A percentile compares a stretch with the other conserved stretches of the same genome.
Conservation (phyloP, 1,284 basidiomycete genomes). For the Peniophora sp. region DNA sequence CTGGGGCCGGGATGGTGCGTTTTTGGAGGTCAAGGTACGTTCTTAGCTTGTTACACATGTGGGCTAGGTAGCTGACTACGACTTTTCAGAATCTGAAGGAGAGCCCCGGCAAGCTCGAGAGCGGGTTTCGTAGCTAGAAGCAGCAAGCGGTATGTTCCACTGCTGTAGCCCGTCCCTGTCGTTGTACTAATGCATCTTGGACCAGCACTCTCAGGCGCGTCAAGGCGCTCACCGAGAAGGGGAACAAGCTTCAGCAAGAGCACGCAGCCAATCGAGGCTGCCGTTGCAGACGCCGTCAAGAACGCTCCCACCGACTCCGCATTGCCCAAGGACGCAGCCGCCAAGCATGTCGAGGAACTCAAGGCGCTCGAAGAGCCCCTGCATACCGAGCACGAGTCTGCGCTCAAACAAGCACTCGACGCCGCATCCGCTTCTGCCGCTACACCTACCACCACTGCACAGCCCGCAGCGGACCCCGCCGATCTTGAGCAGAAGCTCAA, state of each 20-base stretch:
- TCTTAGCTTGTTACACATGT: neutral
- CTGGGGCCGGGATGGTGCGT: conserved; percentile 49
- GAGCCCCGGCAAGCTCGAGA: conserved; percentile 36
- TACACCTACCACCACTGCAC: conserved; percentile 40
- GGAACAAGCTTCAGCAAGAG: conserved; percentile 23
- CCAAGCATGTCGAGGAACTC: conserved; percentile 54
- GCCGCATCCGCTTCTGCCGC: conserved; percentile 23
- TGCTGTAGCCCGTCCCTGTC: neutral
- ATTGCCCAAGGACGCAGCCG: conserved; percentile 30
- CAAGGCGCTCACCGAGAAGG: conserved; percentile 17
- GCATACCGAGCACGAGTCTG: conserved; percentile 42
- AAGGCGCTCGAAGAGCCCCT: conserved; percentile 45
- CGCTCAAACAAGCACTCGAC: conserved; percentile 41
- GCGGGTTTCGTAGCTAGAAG: conserved; percentile 36
- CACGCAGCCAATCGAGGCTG: conserved; percentile 25
- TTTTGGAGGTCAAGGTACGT: conserved; percentile 46
- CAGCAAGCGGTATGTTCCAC: conserved; percentile 24
- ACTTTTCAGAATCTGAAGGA: conserved; percentile 32
- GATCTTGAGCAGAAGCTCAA: conserved; percentile 46
- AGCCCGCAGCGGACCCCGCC: conserved; percentile 38
- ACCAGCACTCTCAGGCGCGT: conserved; percentile 28
- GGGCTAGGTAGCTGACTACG: neutral
- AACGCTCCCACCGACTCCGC: conserved; percentile 38
- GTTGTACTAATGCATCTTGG: neutral
- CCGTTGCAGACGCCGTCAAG: conserved; percentile 46